Conservation (phyloP, 202 grass and related monocot species). For the Setaria italica region DNA sequence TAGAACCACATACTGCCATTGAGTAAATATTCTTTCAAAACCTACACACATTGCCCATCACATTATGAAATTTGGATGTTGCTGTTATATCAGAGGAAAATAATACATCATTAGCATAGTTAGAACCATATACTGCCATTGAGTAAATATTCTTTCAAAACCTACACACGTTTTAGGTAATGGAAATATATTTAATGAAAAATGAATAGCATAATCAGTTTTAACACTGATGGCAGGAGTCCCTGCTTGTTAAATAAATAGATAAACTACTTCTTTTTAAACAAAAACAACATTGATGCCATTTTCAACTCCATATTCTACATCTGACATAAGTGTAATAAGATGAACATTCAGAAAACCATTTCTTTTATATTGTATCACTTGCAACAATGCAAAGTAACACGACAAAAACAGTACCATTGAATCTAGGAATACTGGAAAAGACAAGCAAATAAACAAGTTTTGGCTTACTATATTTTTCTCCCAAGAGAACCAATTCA, state of each 20-base stretch:
- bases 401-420: slow-evolving; percentile 29
- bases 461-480: slow-evolving; percentile 74
- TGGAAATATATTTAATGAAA: background rate
- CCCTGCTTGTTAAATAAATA: slow-evolving; percentile 27
- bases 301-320: background rate
- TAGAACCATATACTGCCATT: slow-evolving; percentile 12
- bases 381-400: slow-evolving; percentile 35
- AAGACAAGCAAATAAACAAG: slow-evolving; percentile 29
- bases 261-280: background rate
- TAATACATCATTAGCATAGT: slow-evolving; percentile 18
- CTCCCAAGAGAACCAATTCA: slow-evolving; percentile 84
- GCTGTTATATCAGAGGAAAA: slow-evolving; percentile 53
- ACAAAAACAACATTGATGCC: slow-evolving; percentile 15
- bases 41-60: slow-evolving; percentile 21
- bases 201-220: slow-evolving; percentile 16
- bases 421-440: slow-evolving; percentile 9
- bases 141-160: background rate
- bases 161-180: background rate
- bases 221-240: slow-evolving; percentile 1
- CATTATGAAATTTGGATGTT: slow-evolving; percentile 66
- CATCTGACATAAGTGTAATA: slow-evolving; percentile 16
- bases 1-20: slow-evolving; percentile 13
- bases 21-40: background rate
- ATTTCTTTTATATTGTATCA: slow-evolving; percentile 4
- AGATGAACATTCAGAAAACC: slow-evolving; percentile 22